Evolutionary conservation across 805 yeast species (phyloP).

Genomic region (Metschnikowia gruessii): DNA sequence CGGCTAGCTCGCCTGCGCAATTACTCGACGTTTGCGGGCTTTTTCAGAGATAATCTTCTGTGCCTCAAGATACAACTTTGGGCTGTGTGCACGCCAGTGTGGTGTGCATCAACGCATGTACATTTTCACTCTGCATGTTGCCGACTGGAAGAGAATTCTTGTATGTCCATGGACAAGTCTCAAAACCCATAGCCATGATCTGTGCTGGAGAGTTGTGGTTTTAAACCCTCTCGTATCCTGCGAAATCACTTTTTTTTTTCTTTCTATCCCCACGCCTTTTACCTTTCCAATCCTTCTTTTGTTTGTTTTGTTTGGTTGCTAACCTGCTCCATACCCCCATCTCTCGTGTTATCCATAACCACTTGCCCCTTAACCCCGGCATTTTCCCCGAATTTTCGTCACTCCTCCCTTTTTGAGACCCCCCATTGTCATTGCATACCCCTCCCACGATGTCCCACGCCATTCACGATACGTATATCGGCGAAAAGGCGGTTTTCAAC

Average conservation of each 20-base stretch:
- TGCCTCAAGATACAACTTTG: too few species aligned
- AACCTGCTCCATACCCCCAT: neutral
- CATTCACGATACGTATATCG: constrained; percentile 10
- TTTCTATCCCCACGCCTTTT: too few species aligned
- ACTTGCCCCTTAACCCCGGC: too few species aligned
- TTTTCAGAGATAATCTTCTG: too few species aligned
- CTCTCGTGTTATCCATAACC: neutral
- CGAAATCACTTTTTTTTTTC: too few species aligned
- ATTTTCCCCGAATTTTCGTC: neutral
- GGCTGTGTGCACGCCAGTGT: neutral
- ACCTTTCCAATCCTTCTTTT: too few species aligned
- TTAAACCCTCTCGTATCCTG: neutral
- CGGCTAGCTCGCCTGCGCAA: too few species aligned
- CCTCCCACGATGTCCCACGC: neutral
- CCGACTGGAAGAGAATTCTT: constrained; percentile 3
- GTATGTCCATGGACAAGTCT: neutral
- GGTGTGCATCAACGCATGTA: neutral
- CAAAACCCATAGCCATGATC: neutral
- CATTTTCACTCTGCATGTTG: constrained; percentile 8
- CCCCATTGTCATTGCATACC: too few species aligned
- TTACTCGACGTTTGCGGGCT: too few species aligned
- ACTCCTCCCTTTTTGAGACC: neutral
- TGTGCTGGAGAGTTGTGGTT: neutral
- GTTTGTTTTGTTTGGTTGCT: neutral
- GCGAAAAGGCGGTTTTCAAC: constrained; percentile 12